Evolutionary conservation across 352 stramenopile species (phyloP), one percentile per base, ranked within the genome.

Genomic region (Phytophthora cryptogea): DNA sequence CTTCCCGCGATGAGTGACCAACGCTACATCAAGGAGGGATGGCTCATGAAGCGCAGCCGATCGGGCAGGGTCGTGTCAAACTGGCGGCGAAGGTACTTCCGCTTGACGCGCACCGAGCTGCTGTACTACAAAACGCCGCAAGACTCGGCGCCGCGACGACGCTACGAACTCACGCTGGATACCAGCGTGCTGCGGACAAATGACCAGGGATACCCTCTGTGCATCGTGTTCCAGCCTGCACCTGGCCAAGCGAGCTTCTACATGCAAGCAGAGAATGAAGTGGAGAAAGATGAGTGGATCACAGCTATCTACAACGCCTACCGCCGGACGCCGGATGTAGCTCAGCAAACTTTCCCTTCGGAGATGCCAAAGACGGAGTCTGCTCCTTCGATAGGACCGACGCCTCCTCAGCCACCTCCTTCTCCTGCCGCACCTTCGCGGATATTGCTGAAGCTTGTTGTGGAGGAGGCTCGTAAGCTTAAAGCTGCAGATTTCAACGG

Each of bases 51-150:
- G 59, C 80, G 77, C 51, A 90, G 79, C 35, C 73, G 72, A 23
- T 43, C 56, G 23, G 59, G 62, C 42, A 68, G 56, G 30, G 27
- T 85, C 28, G 46, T 85, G 26, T 43, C 54, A 9, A 85, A 82
- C 44, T 92, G 81, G 70, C 72, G 81, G 28, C 67, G 73, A 9
- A 68, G 82, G 27, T 92, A 90, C 68, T 90, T 92, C 53, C 80
- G 79, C n/a, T 67, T 92, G 37, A 83, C 74, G 23, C 50, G 68
- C 17, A 77, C 75, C 28, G 76, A 87, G 59, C 52, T 92, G n/a
- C 43, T 81, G 54, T 92, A 92, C 66, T 87, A 72, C 52, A 54
- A 76, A 36, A 63, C 63, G 8, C 52, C 56, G 9, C 60, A 76
- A 32, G 78, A 88, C 11, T 23, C 47, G 0, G 47, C 59, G 1